Evolutionary conservation across 306 rosid genomes (phyloP), one percentile per base, ranked within the genome.

Genomic region (Adenanthera pavonina): DNA sequence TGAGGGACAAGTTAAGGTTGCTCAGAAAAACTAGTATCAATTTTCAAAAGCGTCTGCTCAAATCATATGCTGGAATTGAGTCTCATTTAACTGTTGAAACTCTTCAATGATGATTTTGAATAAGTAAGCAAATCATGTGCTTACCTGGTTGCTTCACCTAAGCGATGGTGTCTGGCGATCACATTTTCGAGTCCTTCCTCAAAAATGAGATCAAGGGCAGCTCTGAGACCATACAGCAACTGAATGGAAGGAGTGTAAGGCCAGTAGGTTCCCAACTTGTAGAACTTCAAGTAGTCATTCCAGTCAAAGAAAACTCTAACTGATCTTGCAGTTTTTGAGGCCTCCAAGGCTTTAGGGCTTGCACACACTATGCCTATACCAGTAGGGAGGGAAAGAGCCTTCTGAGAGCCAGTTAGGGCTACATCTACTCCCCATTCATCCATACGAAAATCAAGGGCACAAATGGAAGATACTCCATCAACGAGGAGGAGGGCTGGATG

Each of bases 361-460:
- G 99, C 99, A 80, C 96, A 90, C 73, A 95, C 92, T 84, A 95
- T 80, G 2, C 99, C 99, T 2, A 95, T 61, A n/a, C 99, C 99
- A 57, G 97, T 95, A 51, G 99, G 99, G 75, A 95, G 99, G 74
- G 99, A 95, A 74, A 95, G 99, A 48, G 99, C 99, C 64, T 95
- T 93, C 83, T 93, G 99, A 60, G 99, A 95, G 53, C 99, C 97
- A 57, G 99, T 93, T 78, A 95, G 83, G 70, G 97, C 97, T 81
- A 95, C 97, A 86, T 95, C 99, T 0, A 95, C 79, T 47, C 99
- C 99, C 99, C 99, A 95, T 82, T 95, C 99, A 4, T 95, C 99
- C 99, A 93, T 95, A 35, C 99, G 95, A 84, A 92, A 93, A 86
- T 95, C 99, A 6, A 95, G 91, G 68, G 99, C 99, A 72, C 97